Evolutionary conservation across 2,329 filamentous ascomycete species (phyloP).

Genomic region (Dothideomycetes sp.): DNA sequence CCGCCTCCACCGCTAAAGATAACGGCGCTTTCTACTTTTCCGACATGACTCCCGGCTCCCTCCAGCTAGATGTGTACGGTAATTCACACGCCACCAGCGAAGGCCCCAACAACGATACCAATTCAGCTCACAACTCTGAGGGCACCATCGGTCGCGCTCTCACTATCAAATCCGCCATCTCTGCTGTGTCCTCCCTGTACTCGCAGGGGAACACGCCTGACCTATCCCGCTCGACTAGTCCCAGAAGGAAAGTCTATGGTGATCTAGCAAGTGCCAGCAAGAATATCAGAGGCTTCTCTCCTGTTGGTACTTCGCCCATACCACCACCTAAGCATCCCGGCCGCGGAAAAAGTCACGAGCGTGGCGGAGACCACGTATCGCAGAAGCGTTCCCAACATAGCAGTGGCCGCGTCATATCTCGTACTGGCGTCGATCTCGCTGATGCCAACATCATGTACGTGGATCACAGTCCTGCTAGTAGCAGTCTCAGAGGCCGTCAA

Average conservation of each 20-base stretch:
- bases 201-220: slow-evolving; percentile 15
- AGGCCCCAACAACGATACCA: not conserved
- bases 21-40: slow-evolving; percentile 7
- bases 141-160: slow-evolving; percentile 18
- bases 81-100: slow-evolving; percentile 5
- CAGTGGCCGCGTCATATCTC: slow-evolving; percentile 33
- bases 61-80: slow-evolving; percentile 10
- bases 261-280: slow-evolving; percentile 31
- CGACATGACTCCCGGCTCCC: slow-evolving; percentile 6
- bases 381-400: slow-evolving; percentile 11
- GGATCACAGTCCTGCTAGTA: slow-evolving; percentile 16
- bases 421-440: slow-evolving; percentile 35
- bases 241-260: slow-evolving; percentile 35
- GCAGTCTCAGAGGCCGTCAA: slow-evolving; percentile 38
- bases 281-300: slow-evolving; percentile 32
- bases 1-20: not conserved
- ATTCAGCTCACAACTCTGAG: not conserved
- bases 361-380: no score
- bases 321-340: not conserved
- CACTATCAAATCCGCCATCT: slow-evolving; percentile 16
- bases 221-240: slow-evolving; percentile 16
- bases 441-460: slow-evolving; percentile 23
- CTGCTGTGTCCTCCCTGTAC: slow-evolving; percentile 21
- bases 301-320: not conserved
- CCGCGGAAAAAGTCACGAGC: no score